Conservation (phyloP, 768 basidiomycete species). For the Tulasnella sp. region DNA sequence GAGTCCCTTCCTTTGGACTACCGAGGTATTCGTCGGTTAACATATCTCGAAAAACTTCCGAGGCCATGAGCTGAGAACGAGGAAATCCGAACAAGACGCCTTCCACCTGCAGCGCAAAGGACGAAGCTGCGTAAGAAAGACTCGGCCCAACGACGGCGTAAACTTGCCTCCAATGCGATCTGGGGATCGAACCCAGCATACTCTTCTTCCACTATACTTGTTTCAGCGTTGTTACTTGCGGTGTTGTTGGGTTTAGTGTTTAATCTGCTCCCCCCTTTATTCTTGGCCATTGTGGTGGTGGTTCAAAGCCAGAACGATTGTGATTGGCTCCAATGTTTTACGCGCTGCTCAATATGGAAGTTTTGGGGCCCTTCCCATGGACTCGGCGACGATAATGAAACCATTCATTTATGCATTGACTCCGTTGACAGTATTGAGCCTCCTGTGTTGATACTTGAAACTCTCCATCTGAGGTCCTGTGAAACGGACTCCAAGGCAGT, state of each 20-base stretch:
- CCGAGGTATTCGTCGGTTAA: not conserved
- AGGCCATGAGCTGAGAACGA: not conserved
- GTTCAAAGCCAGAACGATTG: not conserved
- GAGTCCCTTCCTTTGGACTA: not conserved
- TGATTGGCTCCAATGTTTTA: no score
- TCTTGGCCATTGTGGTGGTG: not conserved
- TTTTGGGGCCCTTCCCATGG: not conserved
- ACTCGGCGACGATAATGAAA: no score
- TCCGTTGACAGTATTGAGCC: no score
- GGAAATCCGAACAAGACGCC: not conserved
- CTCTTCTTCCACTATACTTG: not conserved
- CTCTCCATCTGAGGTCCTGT: no score
- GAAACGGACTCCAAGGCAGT: no score
- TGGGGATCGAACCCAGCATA: not conserved
- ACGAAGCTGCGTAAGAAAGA: not conserved
- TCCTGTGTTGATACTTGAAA: not conserved
- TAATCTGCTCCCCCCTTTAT: not conserved
- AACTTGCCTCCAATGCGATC: not conserved
- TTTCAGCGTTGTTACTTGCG: not conserved
- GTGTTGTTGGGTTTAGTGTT: not conserved
- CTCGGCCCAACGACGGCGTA: no score
- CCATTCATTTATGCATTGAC: no score
- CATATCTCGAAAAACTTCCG: constrained; percentile 1
- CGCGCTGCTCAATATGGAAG: not conserved
- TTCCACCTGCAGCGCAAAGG: not conserved